Base-by-base conservation (phyloP, 371 early-diverging fungal species). In the Mucor racemosus region DNA sequence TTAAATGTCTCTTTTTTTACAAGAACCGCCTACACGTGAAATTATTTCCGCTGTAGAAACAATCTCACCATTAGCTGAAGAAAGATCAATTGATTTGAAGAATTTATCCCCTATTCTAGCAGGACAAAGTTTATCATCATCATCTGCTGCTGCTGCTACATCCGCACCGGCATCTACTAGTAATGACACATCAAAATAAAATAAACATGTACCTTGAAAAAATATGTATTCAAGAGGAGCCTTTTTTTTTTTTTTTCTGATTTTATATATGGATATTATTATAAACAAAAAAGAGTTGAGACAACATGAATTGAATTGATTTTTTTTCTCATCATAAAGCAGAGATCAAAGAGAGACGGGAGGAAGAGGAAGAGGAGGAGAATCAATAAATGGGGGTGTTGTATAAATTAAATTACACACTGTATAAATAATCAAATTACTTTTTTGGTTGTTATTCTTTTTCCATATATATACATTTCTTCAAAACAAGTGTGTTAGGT, bases 11-110 rank as follows among this genome's bases (percentile, higher is more conserved):
- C n/a, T 7, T 9, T 26, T 10, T 4, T 7, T 65, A 50, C 19
- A 50, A 72, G 72, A 72, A 72, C 65, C 68, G 26, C 73, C 73
- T 40, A 72, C 73, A 40, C 65, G 66, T 53, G 73, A 72, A 35
- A 68, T 72, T 55, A 21, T 72, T n/a, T 48, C 73, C 7, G 58
- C 62, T 14, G 62, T 66, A 4, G 50, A 70, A 14, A 19, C 62
- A 11, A 58, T 72, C 14, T 38, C 62, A 36, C 46, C 38, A 15
- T 53, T 67, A 44, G 67, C 72, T 15, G 48, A 50, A 0, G 73
- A 72, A 34, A 46, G 68, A 55, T 72, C 73, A 8, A 62, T 72
- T 53, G 73, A 72, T 53, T 19, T 68, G 7, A 54, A 40, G 15
- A 42, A 34, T 38, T 11, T 72, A 26, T 41, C 65, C 11, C 73